A percentile compares a stretch with the other conserved stretches of the same genome.
Conservation (phyloP, 768 basidiomycete genomes). For the Hygrocybe coccinea region DNA sequence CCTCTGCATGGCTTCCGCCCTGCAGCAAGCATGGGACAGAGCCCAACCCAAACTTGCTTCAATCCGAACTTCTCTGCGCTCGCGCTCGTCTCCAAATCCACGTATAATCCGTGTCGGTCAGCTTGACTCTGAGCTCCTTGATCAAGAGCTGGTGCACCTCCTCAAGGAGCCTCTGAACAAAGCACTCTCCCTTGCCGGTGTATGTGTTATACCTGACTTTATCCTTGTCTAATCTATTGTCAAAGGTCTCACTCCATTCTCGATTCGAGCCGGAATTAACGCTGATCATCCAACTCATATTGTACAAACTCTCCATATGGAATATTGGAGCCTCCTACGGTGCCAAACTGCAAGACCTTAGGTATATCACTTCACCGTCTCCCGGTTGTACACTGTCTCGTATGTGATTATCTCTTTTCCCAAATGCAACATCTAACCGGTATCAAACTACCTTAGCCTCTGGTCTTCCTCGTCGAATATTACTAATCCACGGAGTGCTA, state of each 20-base stretch:
- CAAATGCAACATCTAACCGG: not conserved
- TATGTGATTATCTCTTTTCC: constrained; percentile 27
- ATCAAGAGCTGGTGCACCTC: constrained; percentile 78
- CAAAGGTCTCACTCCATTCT: constrained; percentile 52
- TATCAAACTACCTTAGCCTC: constrained; percentile 41
- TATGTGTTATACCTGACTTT: constrained; percentile 32
- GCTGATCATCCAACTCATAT: constrained; percentile 60
- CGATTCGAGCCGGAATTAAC: constrained; percentile 71
- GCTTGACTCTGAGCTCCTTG: constrained; percentile 86
- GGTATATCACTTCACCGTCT: constrained; percentile 42
- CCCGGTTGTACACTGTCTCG: constrained; percentile 27
- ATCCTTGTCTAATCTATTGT: constrained; percentile 12
- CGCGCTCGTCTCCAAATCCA: constrained; percentile 27
- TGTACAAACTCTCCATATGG: constrained; percentile 85
- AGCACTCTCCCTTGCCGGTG: constrained; percentile 63
- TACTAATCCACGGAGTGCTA: constrained; percentile 64
- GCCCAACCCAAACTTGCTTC: constrained; percentile 52
- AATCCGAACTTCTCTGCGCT: constrained; percentile 40
- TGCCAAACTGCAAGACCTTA: constrained; percentile 73
- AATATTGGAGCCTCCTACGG: constrained; percentile 77
- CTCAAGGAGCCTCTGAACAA: constrained; percentile 77
- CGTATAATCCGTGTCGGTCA: constrained; percentile 81
- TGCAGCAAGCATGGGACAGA: constrained; percentile 62
- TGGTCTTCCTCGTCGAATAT: constrained; percentile 54
- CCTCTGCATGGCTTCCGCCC: constrained; percentile 23